Evolutionary conservation across 345 rosid species (phyloP), one percentile per base, ranked within the genome.

Genomic region (Eutrema heterophyllum): DNA sequence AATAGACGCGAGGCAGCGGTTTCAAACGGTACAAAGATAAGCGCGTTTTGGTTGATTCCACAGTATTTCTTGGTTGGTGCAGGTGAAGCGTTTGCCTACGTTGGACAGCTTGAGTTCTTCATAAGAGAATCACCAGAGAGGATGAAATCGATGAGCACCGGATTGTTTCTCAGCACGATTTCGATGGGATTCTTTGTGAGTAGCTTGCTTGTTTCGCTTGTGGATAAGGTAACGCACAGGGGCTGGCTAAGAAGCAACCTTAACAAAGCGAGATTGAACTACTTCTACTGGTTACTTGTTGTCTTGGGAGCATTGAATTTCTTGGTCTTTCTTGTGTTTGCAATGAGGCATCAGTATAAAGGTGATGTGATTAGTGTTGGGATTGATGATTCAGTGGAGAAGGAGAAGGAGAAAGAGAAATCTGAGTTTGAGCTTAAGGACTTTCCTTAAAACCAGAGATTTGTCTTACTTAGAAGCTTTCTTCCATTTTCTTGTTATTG

Each of bases 81-180:
- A 0, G 98, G 97, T n/a, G 98, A 94, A 62, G 96, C 97, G 7
- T 94, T 94, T 71, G 95, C 85, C 35, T 91, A 94, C 18, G 96
- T 89, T 13, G 96, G 98, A 56, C 93, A 94, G 26, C 97, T 94
- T 26, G 96, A 94, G 84, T 94, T 91, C 78, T 94, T 94, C 79
- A 89, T 91, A 44, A 82, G 91, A 40, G 97, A 91, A 77, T 94
- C 96, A 38, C 97, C 96, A 0, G 95, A 86, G 59, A 82, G 91
- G 71, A 91, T 94, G 97, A 94, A 94, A 72, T 88, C 98, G 4
- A 89, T 88, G 95, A 94, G 98, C 86, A 94, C 98, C 0, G 96
- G 98, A 29, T 82, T 94, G 10, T 91, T 94, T 63, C 80, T 94
- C 3, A 88, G 91, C 55, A 84, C 90, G 35, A 83, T 91, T 21